Conservation (phyloP, 2,329 filamentous ascomycete genomes). For the Catunica adiposa region DNA sequence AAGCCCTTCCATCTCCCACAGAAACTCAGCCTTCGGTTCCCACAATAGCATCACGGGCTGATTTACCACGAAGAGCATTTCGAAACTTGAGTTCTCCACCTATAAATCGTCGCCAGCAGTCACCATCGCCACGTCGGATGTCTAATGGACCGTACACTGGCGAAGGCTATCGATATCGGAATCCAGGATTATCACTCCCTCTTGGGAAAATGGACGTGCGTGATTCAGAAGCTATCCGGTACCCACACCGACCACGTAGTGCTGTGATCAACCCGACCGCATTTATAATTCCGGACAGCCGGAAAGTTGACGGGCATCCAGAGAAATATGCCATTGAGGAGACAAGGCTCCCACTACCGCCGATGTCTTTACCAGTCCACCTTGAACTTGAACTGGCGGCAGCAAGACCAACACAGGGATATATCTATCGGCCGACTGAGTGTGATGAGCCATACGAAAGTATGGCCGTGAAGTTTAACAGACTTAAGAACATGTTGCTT, state of each 20-base stretch:
- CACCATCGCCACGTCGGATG: not conserved
- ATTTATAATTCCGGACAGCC: slow-evolving; percentile 17
- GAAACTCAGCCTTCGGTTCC: not conserved
- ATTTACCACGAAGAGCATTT: slow-evolving; percentile 5
- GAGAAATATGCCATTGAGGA: slow-evolving; percentile 16
- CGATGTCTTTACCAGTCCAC: slow-evolving; percentile 50
- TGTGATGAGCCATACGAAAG: slow-evolving; percentile 69
- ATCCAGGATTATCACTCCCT: slow-evolving; percentile 21
- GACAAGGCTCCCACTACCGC: slow-evolving; percentile 42
- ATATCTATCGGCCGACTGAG: slow-evolving; percentile 42
- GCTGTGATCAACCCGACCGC: slow-evolving; percentile 26
- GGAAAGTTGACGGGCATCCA: slow-evolving; percentile 16
- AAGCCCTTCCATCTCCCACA: not conserved
- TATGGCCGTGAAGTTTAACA: slow-evolving; percentile 77
- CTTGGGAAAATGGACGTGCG: slow-evolving; percentile 31
- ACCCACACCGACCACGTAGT: slow-evolving; percentile 20
- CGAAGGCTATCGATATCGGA: not conserved
- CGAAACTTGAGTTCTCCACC: slow-evolving; percentile 12
- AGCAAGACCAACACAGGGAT: slow-evolving; percentile 45
- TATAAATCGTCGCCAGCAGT: slow-evolving; percentile 4
- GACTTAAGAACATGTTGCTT: slow-evolving; percentile 73
- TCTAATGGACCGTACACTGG: not conserved
- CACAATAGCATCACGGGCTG: not conserved
- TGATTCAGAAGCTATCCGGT: slow-evolving; percentile 24
- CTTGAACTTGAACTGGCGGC: slow-evolving; percentile 48